phyloP scores from a whole-genome alignment of 345 rosid genomes.

The Kernera saxatilis region DNA sequence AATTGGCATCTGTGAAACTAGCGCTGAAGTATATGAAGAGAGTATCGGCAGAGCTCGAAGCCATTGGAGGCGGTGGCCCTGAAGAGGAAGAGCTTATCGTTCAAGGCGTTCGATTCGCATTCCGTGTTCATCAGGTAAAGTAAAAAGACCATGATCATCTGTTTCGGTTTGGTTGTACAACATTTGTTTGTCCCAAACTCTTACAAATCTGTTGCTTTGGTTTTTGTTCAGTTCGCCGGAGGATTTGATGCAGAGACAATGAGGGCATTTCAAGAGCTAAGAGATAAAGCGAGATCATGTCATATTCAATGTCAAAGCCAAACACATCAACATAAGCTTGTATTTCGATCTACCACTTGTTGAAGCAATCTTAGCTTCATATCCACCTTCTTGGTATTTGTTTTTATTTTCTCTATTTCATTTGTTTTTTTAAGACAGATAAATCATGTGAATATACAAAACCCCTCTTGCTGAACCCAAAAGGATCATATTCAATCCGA shows the following conservation, averaged over 20 bases:
- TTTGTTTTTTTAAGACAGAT: conserved; percentile 13
- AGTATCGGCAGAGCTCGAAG: conserved; percentile 83
- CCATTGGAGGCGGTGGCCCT: conserved; percentile 46
- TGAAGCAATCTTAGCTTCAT: conserved; percentile 71
- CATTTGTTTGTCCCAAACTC: neutral
- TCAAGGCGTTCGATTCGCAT: conserved; percentile 90
- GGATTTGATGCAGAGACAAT: conserved; percentile 94
- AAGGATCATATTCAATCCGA: conserved; percentile 2
- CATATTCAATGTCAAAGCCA: conserved; percentile 69
- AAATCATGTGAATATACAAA: conserved; percentile 23
- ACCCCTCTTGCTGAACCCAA: neutral
- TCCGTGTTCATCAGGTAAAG: conserved; percentile 96
- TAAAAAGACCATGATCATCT: neutral
- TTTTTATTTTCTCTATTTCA: conserved; percentile 12
- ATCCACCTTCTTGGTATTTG: neutral
- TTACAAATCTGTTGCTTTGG: neutral
- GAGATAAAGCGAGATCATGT: conserved; percentile 85
- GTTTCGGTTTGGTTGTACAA: neutral
- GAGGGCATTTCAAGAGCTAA: conserved; percentile 91
- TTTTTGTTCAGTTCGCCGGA: conserved; percentile 68
- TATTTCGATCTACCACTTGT: conserved; percentile 53
- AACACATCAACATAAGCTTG: conserved; percentile 49
- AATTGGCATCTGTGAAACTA: conserved; percentile 81
- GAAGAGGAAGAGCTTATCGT: conserved; percentile 96
- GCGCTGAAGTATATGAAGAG: conserved; percentile 97